Evolutionary conservation across 495 filamentous ascomycete species (phyloP).

Genomic region (Chaetomium fimeti): DNA sequence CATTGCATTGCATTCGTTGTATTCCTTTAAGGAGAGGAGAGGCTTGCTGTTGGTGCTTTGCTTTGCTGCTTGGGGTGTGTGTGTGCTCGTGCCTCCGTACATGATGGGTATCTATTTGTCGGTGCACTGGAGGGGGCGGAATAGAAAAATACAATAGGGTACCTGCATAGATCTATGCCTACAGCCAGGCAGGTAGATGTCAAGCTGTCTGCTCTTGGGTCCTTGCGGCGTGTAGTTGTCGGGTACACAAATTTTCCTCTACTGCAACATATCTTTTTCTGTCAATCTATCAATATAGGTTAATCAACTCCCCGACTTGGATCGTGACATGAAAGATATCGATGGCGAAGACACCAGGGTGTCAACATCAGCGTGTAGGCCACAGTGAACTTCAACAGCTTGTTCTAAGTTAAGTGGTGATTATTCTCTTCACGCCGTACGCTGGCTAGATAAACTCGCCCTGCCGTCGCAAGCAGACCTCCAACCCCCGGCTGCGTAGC

Average conservation of each 20-base stretch:
- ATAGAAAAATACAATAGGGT: too few species aligned
- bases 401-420: neutral
- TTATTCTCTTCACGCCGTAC: neutral
- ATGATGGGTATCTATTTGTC: too few species aligned
- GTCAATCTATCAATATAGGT: too few species aligned
- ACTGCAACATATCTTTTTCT: too few species aligned
- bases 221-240: too few species aligned
- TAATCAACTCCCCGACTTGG: slow-evolving; percentile 21
- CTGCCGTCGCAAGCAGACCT: slow-evolving; percentile 18
- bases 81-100: too few species aligned
- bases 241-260: too few species aligned
- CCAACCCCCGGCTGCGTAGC: slow-evolving; percentile 23
- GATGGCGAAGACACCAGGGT: slow-evolving; percentile 30
- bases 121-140: too few species aligned
- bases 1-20: slow-evolving; percentile 9
- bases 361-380: slow-evolving; percentile 34
- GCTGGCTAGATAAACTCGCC: slow-evolving; percentile 1
- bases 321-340: slow-evolving; percentile 32
- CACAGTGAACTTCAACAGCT: slow-evolving; percentile 33
- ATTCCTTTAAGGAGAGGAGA: neutral
- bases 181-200: too few species aligned
- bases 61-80: neutral
- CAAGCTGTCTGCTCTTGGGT: too few species aligned
- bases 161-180: too few species aligned
- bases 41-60: neutral